Percentiles rank a stretch among this genome's conserved stretches.
phyloP scores from a whole-genome alignment of 768 basidiomycete species.

The Suillus occidentalis region DNA sequence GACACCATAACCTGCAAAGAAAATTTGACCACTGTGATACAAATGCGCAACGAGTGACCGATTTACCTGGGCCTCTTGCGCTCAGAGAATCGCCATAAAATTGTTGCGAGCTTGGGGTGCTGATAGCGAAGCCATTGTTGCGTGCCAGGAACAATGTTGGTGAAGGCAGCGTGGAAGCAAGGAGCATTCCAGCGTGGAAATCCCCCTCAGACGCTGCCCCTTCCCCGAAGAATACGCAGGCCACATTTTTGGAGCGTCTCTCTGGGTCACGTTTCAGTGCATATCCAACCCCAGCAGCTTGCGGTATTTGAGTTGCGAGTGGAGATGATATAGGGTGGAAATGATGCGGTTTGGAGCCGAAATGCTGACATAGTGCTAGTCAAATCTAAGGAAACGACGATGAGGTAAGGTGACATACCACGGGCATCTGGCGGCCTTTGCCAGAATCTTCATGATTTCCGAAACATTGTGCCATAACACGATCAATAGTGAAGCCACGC shows the following conservation, averaged over 20 bases:
- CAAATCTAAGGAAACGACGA: not conserved
- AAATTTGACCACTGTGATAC: not conserved
- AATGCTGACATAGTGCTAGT: slow-evolving; percentile 55
- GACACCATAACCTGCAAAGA: slow-evolving; percentile 61
- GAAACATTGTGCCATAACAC: slow-evolving; percentile 91
- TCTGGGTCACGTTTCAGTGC: slow-evolving; percentile 78
- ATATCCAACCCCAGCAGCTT: slow-evolving; percentile 91
- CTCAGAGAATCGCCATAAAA: slow-evolving; percentile 94
- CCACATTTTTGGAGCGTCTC: slow-evolving; percentile 69
- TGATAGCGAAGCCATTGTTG: slow-evolving; percentile 94
- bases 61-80: slow-evolving; percentile 69
- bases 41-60: slow-evolving; percentile 19
- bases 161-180: slow-evolving; percentile 74
- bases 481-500: slow-evolving; percentile 77
- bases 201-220: slow-evolving; percentile 95
- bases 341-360: slow-evolving; percentile 79
- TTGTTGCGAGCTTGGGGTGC: slow-evolving; percentile 87
- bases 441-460: slow-evolving; percentile 82
- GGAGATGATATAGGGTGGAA: slow-evolving; percentile 95
- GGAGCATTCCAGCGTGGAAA: slow-evolving; percentile 87
- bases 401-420: slow-evolving; percentile 46
- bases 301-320: slow-evolving; percentile 91
- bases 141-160: slow-evolving; percentile 75
- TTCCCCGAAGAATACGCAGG: slow-evolving; percentile 91
- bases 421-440: slow-evolving; percentile 93